Conservation (phyloP, 805 yeast genomes). For the Schwanniomyces vanrijiae region DNA sequence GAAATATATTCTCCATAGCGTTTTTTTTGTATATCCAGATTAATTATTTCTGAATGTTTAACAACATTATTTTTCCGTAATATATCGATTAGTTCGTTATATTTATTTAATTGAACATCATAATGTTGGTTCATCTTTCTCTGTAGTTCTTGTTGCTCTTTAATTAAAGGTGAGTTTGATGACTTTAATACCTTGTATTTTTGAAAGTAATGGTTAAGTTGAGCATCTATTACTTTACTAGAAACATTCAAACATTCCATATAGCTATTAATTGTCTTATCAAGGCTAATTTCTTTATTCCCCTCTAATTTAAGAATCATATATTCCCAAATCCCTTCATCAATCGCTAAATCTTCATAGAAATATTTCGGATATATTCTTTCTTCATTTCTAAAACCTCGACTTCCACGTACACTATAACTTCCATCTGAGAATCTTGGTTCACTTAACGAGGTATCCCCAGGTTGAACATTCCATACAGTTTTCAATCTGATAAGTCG, state of each 20-base stretch:
- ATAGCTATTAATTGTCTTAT: constrained; percentile 9
- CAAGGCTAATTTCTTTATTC: constrained; percentile 4
- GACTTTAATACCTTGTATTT: constrained; percentile 14
- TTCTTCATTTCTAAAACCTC: constrained; percentile 27
- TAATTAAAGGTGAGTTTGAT: constrained; percentile 7
- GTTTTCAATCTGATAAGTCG: constrained; percentile 19
- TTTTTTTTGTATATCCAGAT: constrained; percentile 6
- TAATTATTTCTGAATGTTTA: constrained; percentile 36
- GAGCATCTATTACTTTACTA: constrained; percentile 8
- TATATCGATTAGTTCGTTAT: constrained; percentile 10
- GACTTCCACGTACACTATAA: constrained; percentile 24
- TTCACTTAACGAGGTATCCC: constrained; percentile 4
- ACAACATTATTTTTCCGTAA: constrained; percentile 21
- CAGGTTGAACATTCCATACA: constrained; percentile 25
- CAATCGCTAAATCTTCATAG: constrained; percentile 23
- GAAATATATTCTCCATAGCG: constrained; percentile 4
- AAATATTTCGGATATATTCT: constrained; percentile 27
- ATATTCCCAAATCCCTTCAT: constrained; percentile 39
- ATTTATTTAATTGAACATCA: constrained; percentile 10
- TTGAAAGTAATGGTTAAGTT: constrained; percentile 9
- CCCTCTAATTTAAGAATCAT: constrained; percentile 13
- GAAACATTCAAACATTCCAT: constrained; percentile 8
- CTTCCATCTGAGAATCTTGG: constrained; percentile 27
- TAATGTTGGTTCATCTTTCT: constrained; percentile 14
- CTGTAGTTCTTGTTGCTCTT: constrained; percentile 14